Percentiles rank a stretch among this genome's conserved stretches.
Conservation (phyloP, 768 basidiomycete genomes). For the Asterophora parasitica region DNA sequence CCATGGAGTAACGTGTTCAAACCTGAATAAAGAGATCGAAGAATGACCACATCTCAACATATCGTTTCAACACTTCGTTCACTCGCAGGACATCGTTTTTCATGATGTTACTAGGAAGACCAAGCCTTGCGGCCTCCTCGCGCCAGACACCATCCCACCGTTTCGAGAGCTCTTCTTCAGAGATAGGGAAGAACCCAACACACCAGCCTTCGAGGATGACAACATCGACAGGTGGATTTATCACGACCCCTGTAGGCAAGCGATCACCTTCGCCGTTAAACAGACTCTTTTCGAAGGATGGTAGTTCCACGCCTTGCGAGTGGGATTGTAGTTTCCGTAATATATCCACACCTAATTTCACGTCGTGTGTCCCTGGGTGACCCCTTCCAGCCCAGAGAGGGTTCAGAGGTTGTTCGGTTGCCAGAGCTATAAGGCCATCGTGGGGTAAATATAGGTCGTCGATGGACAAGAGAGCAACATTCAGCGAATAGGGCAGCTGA, state of each 20-base stretch:
- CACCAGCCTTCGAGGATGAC: constrained; percentile 97
- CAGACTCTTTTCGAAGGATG: constrained; percentile 85
- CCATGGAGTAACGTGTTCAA: constrained; percentile 10
- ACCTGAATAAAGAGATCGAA: constrained; percentile 81
- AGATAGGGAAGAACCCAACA: constrained; percentile 76
- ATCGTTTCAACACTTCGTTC: constrained; percentile 57
- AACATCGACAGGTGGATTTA: constrained; percentile 55
- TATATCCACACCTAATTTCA: constrained; percentile 53
- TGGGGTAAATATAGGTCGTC: constrained; percentile 88
- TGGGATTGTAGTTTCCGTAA: constrained; percentile 43
- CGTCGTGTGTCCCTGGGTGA: constrained; percentile 90
- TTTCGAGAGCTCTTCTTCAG: constrained; percentile 41
- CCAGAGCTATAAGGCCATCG: constrained; percentile 49
- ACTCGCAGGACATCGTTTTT: constrained; percentile 56
- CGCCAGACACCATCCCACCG: constrained; percentile 49
- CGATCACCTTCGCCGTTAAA: constrained; percentile 84
- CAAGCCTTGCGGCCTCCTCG: constrained; percentile 31
- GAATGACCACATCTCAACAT: constrained; percentile 62
- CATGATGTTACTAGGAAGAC: constrained; percentile 31
- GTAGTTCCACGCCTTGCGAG: constrained; percentile 51
- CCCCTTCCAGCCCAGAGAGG: constrained; percentile 77
- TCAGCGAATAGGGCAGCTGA: constrained; percentile 43
- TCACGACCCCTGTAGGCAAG: constrained; percentile 33
- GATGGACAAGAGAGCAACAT: constrained; percentile 63
- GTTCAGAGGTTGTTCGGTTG: constrained; percentile 53